Base-by-base conservation (phyloP, 2,329 filamentous ascomycete genomes). In the Aspergillus sp. region DNA sequence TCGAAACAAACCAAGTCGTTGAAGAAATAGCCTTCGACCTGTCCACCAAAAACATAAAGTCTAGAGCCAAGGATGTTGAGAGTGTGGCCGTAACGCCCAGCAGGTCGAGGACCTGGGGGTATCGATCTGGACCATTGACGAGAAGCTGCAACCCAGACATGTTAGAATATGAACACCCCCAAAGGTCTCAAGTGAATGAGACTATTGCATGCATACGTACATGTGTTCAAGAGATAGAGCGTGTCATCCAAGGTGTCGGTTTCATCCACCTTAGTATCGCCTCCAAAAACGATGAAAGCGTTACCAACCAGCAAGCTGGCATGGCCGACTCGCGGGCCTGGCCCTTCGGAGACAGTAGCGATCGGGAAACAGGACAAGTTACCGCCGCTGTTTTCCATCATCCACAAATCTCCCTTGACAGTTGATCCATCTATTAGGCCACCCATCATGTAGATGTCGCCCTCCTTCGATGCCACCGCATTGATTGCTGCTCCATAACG, bases 401-500 rank as follows among this genome's bases (percentile, higher is more conserved):
- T 90, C 96, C 96, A 99, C 50, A 99, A 79, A 79, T 99, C 95
- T 51, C 95, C 95, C 74, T 97, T 97, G 48, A 98, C 95, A 2
- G 92, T 97, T 39, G 92, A 91, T 67, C 94, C 94, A 72, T 96
- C 94, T 70, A 99, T 94, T 63, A 99, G 80, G 54, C 95, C 95
- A 64, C 95, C 95, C 93, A 99, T 98, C 72, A 99, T 85, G 72
- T 98, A 99, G 59, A 99, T 91, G 69, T 96, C 92, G 61, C 96
- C 96, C 77, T 99, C 95, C 78, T 98, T 98, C 41, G 93, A 97
- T 23, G 93, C 91, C 15, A 90, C 84, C 0, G 92, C 86, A 76
- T 99, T 99, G 75, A 97, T 94, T 6, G 96, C 95, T 55, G 96
- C 92, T 74, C 95, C 95, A 84, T 99, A 99, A 74, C 95, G 88